Base-by-base conservation (phyloP, 192 early-diverging fungal species). In the Rhizophagus prolifer region DNA sequence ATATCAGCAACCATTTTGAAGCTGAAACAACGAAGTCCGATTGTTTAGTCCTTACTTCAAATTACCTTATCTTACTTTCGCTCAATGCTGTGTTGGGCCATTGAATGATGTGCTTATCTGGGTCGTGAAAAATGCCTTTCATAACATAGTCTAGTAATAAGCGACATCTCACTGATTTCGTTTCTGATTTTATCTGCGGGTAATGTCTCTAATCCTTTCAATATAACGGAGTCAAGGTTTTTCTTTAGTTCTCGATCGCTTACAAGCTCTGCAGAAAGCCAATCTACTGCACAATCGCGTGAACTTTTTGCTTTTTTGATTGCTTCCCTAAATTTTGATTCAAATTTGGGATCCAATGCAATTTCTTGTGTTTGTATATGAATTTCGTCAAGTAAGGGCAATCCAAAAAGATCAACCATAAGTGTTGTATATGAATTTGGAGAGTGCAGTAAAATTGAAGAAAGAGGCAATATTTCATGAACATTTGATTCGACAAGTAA, bases 71-170 rank as follows among this genome's bases (percentile, higher is more conserved):
- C n/a, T n/a, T n/a, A n/a, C n/a, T n/a, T n/a, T n/a, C n/a, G n/a
- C n/a, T n/a, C n/a, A n/a, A n/a, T n/a, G n/a, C 71, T 31, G 58
- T 73, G 38, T 73, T 73, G 1, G 72, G 72, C 72, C 72, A 73
- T 36, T 73, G 28, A 9, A 73, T 30, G 1, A 60, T 21, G 19
- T 73, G 30, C 61, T 73, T 73, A n/a, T 60, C 58, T 5, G 72
- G 58, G 6, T 60, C 58, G 36, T 73, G 28, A 31, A 60, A 61
- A 10, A 60, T 13, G 6, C 13, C 72, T 34, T 73, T 73, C 58
- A 73, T 73, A 41, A 73, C 61, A 41, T 38, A 25, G 25, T 73
- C 72, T n/a, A 25, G 72, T 73, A 34, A 36, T 36, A 13, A 36
- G n/a, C 61, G 72, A 59, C 3, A 36, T 73, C 61, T 73, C 72